A percentile compares a stretch with the other conserved stretches of the same genome.
These are phyloP conservation scores for Chionographis japonica DNA, from an alignment of 106 monocot genomes.

Conservation along the genomic window DNA sequence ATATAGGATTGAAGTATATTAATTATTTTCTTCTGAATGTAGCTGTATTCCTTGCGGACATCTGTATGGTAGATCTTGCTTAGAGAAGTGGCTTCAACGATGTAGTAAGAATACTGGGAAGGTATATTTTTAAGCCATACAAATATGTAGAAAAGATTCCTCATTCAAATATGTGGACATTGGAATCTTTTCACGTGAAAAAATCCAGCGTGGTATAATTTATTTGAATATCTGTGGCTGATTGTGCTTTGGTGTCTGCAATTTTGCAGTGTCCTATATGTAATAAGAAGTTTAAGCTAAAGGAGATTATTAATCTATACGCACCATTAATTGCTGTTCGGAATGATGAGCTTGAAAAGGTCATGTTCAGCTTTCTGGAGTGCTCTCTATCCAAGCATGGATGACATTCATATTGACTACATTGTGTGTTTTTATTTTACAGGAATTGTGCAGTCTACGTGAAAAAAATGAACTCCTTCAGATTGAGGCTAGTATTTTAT, in stretches of 20 bases:
- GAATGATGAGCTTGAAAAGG: conserved; percentile 59
- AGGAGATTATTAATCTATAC: conserved; percentile 44
- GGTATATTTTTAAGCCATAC: conserved; percentile 6
- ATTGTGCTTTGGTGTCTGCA: neutral
- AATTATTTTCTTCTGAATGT: neutral
- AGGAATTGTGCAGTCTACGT: conserved; percentile 50
- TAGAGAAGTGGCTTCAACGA: conserved; percentile 22
- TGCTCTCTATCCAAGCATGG: neutral
- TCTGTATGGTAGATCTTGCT: conserved; percentile 33
- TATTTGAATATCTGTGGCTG: neutral
- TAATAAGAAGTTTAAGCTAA: conserved; percentile 22
- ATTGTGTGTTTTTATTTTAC: conserved; percentile 15
- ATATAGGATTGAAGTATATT: too few species aligned
- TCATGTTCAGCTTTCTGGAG: conserved; percentile 4
- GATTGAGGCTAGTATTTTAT: conserved; percentile 30
- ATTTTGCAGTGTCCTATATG: conserved; percentile 35
- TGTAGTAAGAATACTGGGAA: conserved; percentile 16
- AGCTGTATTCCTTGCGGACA: conserved; percentile 37
- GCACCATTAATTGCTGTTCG: conserved; percentile 43
- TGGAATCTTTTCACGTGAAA: neutral
- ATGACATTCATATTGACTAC: conserved; percentile 6
- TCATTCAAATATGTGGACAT: neutral
- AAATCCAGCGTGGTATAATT: too few species aligned
- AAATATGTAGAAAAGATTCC: neutral
- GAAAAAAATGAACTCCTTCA: conserved; percentile 52